These are phyloP conservation scores for Stenocarpella maydis DNA, from an alignment of 2,329 filamentous ascomycete genomes.

Conservation along the genomic window DNA sequence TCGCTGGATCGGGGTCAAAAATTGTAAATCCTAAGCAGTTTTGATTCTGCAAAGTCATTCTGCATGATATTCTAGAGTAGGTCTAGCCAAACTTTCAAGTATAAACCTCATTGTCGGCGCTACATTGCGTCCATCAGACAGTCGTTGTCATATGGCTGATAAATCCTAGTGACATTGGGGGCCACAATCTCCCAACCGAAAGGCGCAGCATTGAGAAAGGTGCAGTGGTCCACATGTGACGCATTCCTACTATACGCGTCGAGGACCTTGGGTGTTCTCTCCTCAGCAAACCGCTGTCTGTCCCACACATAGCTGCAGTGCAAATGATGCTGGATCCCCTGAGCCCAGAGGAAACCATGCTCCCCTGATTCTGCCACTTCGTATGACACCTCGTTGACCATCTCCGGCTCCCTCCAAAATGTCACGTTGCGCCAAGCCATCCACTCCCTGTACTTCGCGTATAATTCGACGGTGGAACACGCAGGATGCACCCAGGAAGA, in stretches of 20 bases:
- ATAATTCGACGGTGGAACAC: not conserved
- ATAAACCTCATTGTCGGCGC: no score
- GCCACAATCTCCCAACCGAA: not conserved
- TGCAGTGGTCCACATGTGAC: not conserved
- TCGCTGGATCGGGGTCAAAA: no score
- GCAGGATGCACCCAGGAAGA: not conserved
- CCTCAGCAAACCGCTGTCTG: not conserved
- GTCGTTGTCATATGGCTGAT: not conserved
- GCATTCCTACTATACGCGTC: not conserved
- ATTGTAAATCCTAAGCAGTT: no score
- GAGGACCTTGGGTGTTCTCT: not conserved
- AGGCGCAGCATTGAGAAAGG: not conserved
- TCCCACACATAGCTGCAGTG: not conserved
- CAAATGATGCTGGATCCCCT: not conserved
- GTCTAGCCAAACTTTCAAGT: no score
- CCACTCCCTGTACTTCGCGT: not conserved
- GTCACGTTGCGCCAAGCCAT: not conserved
- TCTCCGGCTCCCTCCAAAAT: not conserved
- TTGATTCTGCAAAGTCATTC: no score
- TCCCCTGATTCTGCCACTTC: not conserved
- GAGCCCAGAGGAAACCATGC: not conserved
- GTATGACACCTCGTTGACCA: not conserved
- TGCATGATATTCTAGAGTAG: no score
- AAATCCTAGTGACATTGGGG: not conserved
- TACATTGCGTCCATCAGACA: not conserved